A percentile compares a stretch with the other conserved stretches of the same genome.
Evolutionary conservation across 2,329 filamentous ascomycete genomes (phyloP).

Genomic region (Saccharata proteae): DNA sequence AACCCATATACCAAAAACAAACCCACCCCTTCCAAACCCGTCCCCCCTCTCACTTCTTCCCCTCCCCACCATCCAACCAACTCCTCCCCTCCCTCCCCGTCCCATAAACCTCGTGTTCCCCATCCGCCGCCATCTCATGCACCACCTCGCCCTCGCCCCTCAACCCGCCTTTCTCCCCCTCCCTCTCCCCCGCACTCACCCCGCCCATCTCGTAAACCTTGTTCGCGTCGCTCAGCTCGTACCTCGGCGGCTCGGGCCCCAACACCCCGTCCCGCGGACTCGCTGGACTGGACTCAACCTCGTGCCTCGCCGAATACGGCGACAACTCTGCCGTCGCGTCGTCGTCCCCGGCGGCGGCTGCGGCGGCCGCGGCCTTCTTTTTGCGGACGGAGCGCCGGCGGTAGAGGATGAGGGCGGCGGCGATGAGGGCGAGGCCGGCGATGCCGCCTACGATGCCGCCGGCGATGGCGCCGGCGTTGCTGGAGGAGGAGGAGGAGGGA

Average conservation of each 20-base stretch:
- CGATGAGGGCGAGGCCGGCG: slow-evolving; percentile 8
- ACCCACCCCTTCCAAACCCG: too few relatives aligned
- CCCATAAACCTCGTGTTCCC: slow-evolving; percentile 3
- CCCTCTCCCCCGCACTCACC: slow-evolving; percentile 1
- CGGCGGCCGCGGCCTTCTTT: background rate
- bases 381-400: background rate
- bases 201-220: slow-evolving; percentile 1
- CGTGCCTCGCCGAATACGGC: too few relatives aligned
- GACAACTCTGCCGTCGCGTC: too few relatives aligned
- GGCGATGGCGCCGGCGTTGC: slow-evolving; percentile 9
- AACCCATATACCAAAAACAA: too few relatives aligned
- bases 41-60: background rate
- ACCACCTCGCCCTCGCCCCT: background rate
- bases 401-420: slow-evolving; percentile 5
- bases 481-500: slow-evolving; percentile 1
- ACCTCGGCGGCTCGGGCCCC: too few relatives aligned
- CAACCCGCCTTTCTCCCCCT: slow-evolving; percentile 2
- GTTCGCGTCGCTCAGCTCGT: background rate
- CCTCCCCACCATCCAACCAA: background rate
- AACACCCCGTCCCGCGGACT: background rate
- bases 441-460: slow-evolving; percentile 10
- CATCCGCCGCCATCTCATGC: background rate
- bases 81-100: background rate
- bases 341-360: too few relatives aligned
- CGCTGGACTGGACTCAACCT: too few relatives aligned